phyloP scores from a whole-genome alignment of 176 grass and related monocot genomes.

The Luzula sylvatica region DNA sequence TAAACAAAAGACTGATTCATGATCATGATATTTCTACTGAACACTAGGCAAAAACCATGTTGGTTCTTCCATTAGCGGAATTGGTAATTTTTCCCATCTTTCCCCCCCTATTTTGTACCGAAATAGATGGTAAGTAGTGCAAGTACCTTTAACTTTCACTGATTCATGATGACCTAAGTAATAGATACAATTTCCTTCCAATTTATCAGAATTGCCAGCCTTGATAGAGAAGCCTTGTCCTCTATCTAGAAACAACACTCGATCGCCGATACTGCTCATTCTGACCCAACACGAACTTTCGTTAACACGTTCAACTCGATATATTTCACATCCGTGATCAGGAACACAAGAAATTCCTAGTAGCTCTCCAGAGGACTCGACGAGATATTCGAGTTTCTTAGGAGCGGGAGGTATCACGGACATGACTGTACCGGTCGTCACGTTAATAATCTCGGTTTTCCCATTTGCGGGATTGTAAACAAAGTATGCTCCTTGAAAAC shows the following conservation, averaged over 20 bases:
- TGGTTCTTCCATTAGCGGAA: slow-evolving; percentile 13
- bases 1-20: too few species aligned
- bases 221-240: slow-evolving; percentile 4
- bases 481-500: not conserved
- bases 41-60: slow-evolving; percentile 4
- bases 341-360: slow-evolving; percentile 11
- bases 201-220: not conserved
- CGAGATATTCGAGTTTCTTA: slow-evolving; percentile 4
- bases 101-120: not conserved
- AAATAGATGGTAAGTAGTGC: slow-evolving; percentile 2
- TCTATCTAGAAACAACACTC: slow-evolving; percentile 9
- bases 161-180: not conserved
- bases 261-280: not conserved
- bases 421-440: not conserved
- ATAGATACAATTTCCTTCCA: slow-evolving; percentile 12
- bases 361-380: not conserved
- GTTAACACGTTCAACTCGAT: not conserved
- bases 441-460: not conserved
- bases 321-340: slow-evolving; percentile 4
- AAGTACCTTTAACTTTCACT: slow-evolving; percentile 6
- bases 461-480: slow-evolving; percentile 5
- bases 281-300: not conserved
- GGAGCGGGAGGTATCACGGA: not conserved
- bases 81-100: not conserved
- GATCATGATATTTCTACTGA: not conserved